Base-by-base conservation (phyloP, 495 filamentous ascomycete genomes). In the Eremomyces bilateralis region DNA sequence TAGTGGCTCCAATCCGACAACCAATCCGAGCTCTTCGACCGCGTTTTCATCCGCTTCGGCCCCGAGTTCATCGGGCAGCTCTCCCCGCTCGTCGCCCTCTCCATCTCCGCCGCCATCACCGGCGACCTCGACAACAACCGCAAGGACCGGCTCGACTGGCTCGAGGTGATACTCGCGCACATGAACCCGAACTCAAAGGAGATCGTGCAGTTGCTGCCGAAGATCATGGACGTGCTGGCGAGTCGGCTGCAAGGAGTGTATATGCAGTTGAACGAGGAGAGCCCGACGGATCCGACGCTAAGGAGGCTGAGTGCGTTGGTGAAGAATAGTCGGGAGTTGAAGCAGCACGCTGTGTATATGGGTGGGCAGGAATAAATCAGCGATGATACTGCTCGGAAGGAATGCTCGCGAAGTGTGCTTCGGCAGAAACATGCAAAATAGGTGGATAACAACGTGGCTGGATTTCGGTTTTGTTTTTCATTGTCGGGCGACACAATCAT, bases 1-100 rank as follows among this genome's bases (percentile, higher is more conserved):
- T 46, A 80, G 61, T 97, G 85, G 85, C 67, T 95, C 20, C 85
- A 92, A 62, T 80, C 77, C 15, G 55, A 58, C 37, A 68, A 72
- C 37, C 68, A 84, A 43, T 63, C 63, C 15, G 71, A 74, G 36
- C 57, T 97, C 20, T 97, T 91, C 48, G 72, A 85, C 44, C 63
- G 71, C 29, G 70, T 84, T 37, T 76, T 95, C 43, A 67, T 70
- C 33, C 73, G 69, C 41, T 64, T 76, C 44, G 67, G 75, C 42
- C 80, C 82, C 1, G 50, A 59, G 3, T 90, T 78, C 49, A 53
- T 93, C 36, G 59, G 57, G 6, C 63, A 65, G n/a, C 48, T 93
- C 18, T 73, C 70, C 28, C 71, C 78, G 2, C 66, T 95, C 25
- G 67, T 94, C 15, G 59, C 74, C 4, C 66, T 95, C 17, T 92